Conservation (phyloP, 345 rosid species). For the Rhizophora mangle region DNA sequence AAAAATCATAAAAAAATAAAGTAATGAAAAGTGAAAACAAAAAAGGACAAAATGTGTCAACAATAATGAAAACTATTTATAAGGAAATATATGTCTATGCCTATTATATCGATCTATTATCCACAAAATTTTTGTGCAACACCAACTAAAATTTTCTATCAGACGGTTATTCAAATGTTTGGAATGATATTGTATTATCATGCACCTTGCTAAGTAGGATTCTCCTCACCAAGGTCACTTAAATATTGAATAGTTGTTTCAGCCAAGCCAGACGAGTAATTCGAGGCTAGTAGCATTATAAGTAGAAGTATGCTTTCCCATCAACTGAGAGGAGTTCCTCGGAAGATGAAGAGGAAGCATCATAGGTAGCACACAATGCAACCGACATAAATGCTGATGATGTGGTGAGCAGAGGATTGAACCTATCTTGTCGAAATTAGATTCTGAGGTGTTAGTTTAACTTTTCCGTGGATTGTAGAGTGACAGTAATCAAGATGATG, state of each 20-base stretch:
- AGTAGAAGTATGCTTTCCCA: constrained; percentile 28
- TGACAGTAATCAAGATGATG: constrained; percentile 31
- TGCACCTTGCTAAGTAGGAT: constrained; percentile 58
- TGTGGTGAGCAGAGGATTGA: constrained; percentile 16
- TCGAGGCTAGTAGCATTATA: constrained; percentile 35
- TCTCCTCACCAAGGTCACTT: constrained; percentile 66
- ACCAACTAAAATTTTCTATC: constrained; percentile 4
- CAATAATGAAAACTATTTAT: too few relatives aligned
- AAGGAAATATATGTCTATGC: too few relatives aligned
- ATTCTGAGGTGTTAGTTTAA: background rate
- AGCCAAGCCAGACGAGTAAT: constrained; percentile 89
- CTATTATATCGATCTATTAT: too few relatives aligned
- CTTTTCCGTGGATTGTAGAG: constrained; percentile 8
- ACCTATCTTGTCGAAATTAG: background rate
- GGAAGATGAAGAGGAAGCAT: constrained; percentile 43
- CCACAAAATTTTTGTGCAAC: too few relatives aligned
- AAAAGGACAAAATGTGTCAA: too few relatives aligned
- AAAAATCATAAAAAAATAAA: too few relatives aligned
- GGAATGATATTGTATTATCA: constrained; percentile 71
- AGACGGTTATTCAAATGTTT: constrained; percentile 72
- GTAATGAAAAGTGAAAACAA: too few relatives aligned
- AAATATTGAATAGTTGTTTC: constrained; percentile 68
- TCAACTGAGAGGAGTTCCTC: constrained; percentile 24
- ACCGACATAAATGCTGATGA: constrained; percentile 13
- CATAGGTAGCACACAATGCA: background rate